Evolutionary conservation across 208 protist species (phyloP), one percentile per base, ranked within the genome.

Genomic region (Leishmania gerbilli): DNA sequence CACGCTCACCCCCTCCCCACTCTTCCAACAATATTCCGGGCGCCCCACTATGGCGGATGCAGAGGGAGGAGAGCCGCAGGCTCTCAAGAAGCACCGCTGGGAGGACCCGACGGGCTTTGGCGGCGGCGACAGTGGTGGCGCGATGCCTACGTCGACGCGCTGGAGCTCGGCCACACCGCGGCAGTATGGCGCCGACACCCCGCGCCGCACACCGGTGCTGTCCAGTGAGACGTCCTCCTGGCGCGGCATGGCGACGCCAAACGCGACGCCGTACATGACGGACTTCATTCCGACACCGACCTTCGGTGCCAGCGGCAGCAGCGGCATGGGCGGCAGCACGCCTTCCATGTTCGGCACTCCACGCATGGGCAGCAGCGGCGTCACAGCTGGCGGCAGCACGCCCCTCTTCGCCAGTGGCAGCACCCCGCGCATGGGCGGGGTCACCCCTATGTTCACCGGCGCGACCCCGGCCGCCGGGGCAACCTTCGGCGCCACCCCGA

Each of bases 161-260:
- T 96, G 94, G 91, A 87, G 92, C 40, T 88, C 84, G n/a, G 88
- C 89, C 7, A 97, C 94, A 15, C 94, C 94, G 77, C 91, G 90
- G 31, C 94, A 96, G 86, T 89, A 89, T 71, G 90, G 92, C 17
- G 40, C 55, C 3, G 92, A 95, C 65, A 96, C 94, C 0, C 92
- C 92, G 51, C 89, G 90, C 53, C 76, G 89, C 7, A 83, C 82
- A 27, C 84, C 84, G 19, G 82, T 78, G 24, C 69, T 86, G 51
- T 80, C 77, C 1, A 77, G 81, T 17, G 88, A 95, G 81, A 49
- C 80, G 31, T 91, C 89, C 60, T 83, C 92, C 3, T 97, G 94
- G 92, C 84, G 92, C 6, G 92, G 94, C 37, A 89, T 95, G 83
- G 75, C 91, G 21, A 96, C 94, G 1, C 92, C 91, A 13, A 93